phyloP scores from a whole-genome alignment of 805 yeast species.

The Yarrowia alimentaria region DNA sequence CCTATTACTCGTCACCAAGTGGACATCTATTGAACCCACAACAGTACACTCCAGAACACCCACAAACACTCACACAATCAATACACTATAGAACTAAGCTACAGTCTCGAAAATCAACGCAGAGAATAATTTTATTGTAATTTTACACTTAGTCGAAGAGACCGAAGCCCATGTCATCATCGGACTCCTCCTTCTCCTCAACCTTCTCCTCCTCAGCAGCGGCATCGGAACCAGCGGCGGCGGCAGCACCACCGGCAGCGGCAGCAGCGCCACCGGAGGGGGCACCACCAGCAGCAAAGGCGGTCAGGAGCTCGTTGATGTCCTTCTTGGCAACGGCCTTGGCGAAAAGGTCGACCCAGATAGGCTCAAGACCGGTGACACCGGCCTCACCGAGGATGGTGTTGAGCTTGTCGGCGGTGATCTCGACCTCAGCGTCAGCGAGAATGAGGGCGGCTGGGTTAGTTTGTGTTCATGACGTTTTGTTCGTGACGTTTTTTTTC shows the following conservation, averaged over 20 bases:
- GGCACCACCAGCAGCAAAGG: conserved; percentile 66
- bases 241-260: conserved; percentile 60
- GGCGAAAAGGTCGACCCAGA: conserved; percentile 87
- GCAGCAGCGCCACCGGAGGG: conserved; percentile 65
- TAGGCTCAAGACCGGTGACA: conserved; percentile 64
- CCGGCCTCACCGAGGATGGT: conserved; percentile 80
- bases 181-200: conserved; percentile 57
- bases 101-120: too few relatives aligned
- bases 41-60: too few relatives aligned
- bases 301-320: conserved; percentile 74
- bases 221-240: conserved; percentile 62
- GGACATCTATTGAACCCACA: too few relatives aligned
- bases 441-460: conserved; percentile 84
- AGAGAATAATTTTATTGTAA: conserved; percentile 27
- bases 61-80: too few relatives aligned
- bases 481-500: too few relatives aligned
- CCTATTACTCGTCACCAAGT: too few relatives aligned
- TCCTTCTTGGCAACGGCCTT: conserved; percentile 83
- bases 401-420: conserved; percentile 81
- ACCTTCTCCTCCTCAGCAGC: conserved; percentile 57
- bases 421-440: conserved; percentile 95
- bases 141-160: conserved; percentile 67
- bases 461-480: neutral
- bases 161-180: conserved; percentile 93
- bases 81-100: too few relatives aligned